phyloP scores from a whole-genome alignment of 2,329 filamentous ascomycete species.

The Xylariaceae sp. region DNA sequence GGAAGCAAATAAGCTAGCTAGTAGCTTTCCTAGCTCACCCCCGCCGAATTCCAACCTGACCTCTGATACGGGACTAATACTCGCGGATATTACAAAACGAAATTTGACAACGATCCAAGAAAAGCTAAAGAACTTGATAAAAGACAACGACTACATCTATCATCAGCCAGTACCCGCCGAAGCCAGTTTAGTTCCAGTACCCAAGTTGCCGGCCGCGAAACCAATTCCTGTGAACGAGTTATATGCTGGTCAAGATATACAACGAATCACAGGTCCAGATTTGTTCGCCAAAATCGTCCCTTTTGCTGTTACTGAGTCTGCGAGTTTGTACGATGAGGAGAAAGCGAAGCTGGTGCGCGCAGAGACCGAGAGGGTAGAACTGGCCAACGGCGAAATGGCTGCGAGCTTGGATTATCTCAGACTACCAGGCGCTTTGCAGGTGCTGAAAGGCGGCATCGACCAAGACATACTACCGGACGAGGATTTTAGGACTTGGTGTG shows the following conservation, averaged over 20 bases:
- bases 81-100: constrained; percentile 84
- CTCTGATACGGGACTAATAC: constrained; percentile 74
- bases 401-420: constrained; percentile 93
- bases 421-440: constrained; percentile 85
- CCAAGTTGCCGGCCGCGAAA: constrained; percentile 93
- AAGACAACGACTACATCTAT: constrained; percentile 99
- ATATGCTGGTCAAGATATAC: constrained; percentile 96
- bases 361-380: constrained; percentile 91
- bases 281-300: constrained; percentile 97
- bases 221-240: constrained; percentile 96
- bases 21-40: constrained; percentile 79
- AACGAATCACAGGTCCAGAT: constrained; percentile 94
- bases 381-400: constrained; percentile 93
- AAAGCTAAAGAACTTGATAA: constrained; percentile 75
- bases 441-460: constrained; percentile 91
- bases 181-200: constrained; percentile 78
- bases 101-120: constrained; percentile 83
- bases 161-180: constrained; percentile 90
- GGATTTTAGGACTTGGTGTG: constrained; percentile 93
- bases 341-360: constrained; percentile 95
- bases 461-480: constrained; percentile 87
- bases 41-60: constrained; percentile 83
- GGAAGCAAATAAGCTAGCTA: constrained; percentile 78
- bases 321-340: constrained; percentile 96
- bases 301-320: constrained; percentile 93